Evolutionary conservation across 1,284 basidiomycete genomes (phyloP), one percentile per base, ranked within the genome.

Genomic region (Phellopilus nigrolimitatus): DNA sequence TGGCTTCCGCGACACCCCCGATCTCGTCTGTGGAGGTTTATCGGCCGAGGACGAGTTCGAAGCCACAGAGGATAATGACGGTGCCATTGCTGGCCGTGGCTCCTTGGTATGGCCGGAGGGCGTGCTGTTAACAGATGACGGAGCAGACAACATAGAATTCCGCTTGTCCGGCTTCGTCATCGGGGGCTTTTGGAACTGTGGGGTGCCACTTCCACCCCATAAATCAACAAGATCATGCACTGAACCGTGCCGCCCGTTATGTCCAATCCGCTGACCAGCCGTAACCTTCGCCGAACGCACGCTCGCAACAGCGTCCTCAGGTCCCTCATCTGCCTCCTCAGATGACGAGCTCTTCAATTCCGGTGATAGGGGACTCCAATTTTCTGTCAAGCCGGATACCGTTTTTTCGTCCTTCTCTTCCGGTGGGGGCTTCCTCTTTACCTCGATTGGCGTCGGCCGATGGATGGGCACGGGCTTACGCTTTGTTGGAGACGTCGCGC

Each of bases 191-290:
- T 44, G 50, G 72, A 13, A 64, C 58, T 53, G 38, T 55, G 53
- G 54, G 54, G 68, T 60, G 44, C 70, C 54, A 9, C 73, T 72
- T 12, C 83, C 84, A 41, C 84, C 83, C 72, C 82, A 88, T 24
- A 90, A 65, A 63, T 85, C 83, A 30, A 89, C 84, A 48, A 89
- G 64, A 60, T 90, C 84, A 61, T 90, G 84, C 21, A 90, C 86
- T 6, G 88, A 90, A 58, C 79, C 82, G 68, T 89, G 85, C 55
- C 85, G 69, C 27, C 75, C 71, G 59, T 79, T 81, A n/a, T 52
- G 56, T 3, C 57, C 39, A 17, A 49, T 50, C 27, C 40, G 60
- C 19, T 55, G 56, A 28, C 60, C 60, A 15, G 59, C 47, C 2
- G 58, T 7, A 27, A 4, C 39, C 22, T 49, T 49, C 12, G 31